These are phyloP conservation scores for Mycena albidolilacea DNA, from an alignment of 768 basidiomycete genomes.

Conservation along the genomic window DNA sequence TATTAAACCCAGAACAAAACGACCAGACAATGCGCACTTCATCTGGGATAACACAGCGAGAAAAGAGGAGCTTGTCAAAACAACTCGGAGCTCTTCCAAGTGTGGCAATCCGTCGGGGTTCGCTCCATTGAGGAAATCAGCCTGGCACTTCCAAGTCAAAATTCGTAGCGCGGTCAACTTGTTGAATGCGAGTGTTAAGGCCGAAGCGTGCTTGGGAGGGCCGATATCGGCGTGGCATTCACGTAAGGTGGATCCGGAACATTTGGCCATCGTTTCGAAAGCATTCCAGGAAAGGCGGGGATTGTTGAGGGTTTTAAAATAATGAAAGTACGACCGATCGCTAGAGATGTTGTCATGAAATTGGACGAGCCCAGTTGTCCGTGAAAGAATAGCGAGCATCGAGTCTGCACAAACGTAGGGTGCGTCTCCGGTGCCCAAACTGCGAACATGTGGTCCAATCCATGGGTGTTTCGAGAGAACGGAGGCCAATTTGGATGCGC, in stretches of 20 bases:
- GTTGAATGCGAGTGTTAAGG: not conserved
- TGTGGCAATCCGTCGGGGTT: not conserved
- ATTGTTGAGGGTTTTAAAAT: too few relatives aligned
- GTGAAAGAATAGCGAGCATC: constrained; percentile 4
- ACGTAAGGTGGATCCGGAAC: not conserved
- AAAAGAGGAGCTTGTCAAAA: not conserved
- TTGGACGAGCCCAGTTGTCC: constrained; percentile 1
- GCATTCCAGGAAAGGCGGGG: constrained; percentile 8
- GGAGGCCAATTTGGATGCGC: not conserved
- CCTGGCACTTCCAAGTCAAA: constrained; percentile 1
- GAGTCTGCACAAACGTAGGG: too few relatives aligned
- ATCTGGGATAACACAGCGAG: not conserved
- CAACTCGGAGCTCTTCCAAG: constrained; percentile 12
- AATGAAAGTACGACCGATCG: too few relatives aligned
- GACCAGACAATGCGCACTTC: not conserved
- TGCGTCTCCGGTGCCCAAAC: not conserved
- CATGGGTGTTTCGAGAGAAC: not conserved
- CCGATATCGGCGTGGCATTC: not conserved
- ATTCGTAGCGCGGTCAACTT: not conserved
- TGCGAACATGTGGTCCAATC: not conserved
- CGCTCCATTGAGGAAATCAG: too few relatives aligned
- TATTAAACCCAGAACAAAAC: not conserved
- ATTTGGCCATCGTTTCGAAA: not conserved
- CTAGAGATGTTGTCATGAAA: not conserved
- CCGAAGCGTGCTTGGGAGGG: not conserved